Evolutionary conservation across 2,329 filamentous ascomycete species (phyloP).

Genomic region (Fusarium clavum): DNA sequence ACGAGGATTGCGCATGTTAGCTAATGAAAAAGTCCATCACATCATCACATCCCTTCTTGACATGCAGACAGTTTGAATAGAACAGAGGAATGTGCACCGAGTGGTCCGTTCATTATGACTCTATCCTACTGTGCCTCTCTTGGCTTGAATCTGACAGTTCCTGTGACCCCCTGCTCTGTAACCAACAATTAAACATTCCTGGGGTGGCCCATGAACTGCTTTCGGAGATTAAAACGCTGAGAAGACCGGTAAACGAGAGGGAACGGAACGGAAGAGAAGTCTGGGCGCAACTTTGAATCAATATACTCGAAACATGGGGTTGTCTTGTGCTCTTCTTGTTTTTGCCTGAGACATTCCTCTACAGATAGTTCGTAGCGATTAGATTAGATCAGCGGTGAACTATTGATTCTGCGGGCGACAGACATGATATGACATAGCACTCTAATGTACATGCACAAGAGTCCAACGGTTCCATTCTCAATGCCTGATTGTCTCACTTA

Average conservation of each 20-base stretch:
- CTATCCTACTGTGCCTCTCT: background rate
- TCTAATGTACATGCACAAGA: background rate
- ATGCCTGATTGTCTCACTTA: conserved; percentile 19
- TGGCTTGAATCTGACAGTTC: background rate
- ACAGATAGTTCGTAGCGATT: background rate
- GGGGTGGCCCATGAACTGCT: conserved; percentile 1
- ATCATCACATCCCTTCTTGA: conserved; percentile 8
- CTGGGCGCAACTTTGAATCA: background rate
- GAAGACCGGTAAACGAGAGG: conserved; percentile 1
- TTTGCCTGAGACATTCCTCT: conserved; percentile 12
- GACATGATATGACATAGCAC: background rate
- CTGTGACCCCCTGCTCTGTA: background rate
- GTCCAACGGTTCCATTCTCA: conserved; percentile 10
- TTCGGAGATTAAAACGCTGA: conserved; percentile 6
- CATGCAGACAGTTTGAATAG: conserved; percentile 2
- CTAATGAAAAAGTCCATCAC: conserved; percentile 11
- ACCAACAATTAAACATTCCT: conserved; percentile 14
- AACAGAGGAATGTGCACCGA: conserved; percentile 9
- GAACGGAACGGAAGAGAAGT: background rate
- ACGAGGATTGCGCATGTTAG: conserved; percentile 3
- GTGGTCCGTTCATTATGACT: conserved; percentile 20
- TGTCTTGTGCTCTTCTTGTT: background rate
- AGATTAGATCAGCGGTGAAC: conserved; percentile 28
- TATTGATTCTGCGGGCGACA: conserved; percentile 12
- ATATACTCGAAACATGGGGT: conserved; percentile 22